Evolutionary conservation across 2,329 filamentous ascomycete species (phyloP).

Genomic region (Fusarium penzigii): DNA sequence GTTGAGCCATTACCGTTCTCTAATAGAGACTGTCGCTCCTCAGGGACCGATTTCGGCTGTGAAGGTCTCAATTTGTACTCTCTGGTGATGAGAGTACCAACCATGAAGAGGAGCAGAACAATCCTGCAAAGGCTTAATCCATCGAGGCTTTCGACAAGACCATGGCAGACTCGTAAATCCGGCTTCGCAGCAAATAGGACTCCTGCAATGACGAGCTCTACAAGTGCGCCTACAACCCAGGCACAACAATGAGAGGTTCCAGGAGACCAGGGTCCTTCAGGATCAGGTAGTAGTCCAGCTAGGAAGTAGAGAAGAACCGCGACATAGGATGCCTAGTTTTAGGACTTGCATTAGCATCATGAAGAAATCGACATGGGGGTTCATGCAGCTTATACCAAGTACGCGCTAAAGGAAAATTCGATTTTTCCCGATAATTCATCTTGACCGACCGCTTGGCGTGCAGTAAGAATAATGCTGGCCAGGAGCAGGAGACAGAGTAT

Average conservation of each 20-base stretch:
- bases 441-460: conserved; percentile 34
- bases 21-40: conserved; percentile 42
- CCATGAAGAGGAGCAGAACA: conserved; percentile 37
- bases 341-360: background rate
- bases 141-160: conserved; percentile 34
- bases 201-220: conserved; percentile 39
- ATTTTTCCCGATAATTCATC: conserved; percentile 25
- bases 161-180: conserved; percentile 29
- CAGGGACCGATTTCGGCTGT: conserved; percentile 29
- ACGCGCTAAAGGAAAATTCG: conserved; percentile 43
- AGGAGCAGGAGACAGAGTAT: conserved; percentile 35
- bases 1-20: conserved; percentile 38
- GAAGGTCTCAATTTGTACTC: conserved; percentile 34
- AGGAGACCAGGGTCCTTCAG: conserved; percentile 46
- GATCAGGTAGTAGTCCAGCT: conserved; percentile 44
- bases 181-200: conserved; percentile 34
- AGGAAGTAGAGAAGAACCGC: conserved; percentile 44
- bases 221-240: conserved; percentile 37
- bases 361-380: too few species aligned
- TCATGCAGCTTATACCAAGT: conserved; percentile 32
- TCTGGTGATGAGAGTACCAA: conserved; percentile 29
- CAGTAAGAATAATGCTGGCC: conserved; percentile 35
- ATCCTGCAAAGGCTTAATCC: conserved; percentile 35
- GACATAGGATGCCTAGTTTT: conserved; percentile 38
- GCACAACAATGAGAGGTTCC: conserved; percentile 37